Evolutionary conservation across 2,329 filamentous ascomycete genomes (phyloP), one percentile per base, ranked within the genome.

Genomic region (Colletotrichum brevisporum): DNA sequence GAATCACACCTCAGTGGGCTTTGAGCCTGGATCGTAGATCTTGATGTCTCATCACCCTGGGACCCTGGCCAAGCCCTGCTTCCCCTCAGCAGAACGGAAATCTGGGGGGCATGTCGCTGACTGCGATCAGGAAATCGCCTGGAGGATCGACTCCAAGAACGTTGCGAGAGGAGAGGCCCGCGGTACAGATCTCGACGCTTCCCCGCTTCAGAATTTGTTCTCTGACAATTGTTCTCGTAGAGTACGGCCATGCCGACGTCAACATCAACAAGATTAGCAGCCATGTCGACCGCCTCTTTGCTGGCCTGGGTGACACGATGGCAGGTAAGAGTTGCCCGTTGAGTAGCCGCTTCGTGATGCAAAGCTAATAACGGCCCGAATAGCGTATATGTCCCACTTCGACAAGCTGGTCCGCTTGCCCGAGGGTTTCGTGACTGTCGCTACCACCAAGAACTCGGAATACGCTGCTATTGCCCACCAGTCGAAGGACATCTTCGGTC

Each of bases 351-450:
- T 13, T 36, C 31, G 3, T 36, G 31, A 36, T 36, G 31, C 31
- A 36, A 36, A 10, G 24, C 50, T 31, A n/a, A n/a, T 31, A 50
- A n/a, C 18, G 47, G 47, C 50, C 16, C 10, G 26, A 47, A 63
- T 57, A 76, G 84, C 93, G 15, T 95, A 89, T 87, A 98, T 98
- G 95, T 92, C 89, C 73, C 95, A 98, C 79, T 91, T 90, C 67
- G 94, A 98, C 82, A 97, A 97, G 85, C 88, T 98, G 12, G 87
- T 86, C 47, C 83, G 87, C 63, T 84, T 97, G 47, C 95, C 95
- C 9, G 83, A 91, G 43, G 88, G 86, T 48, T 97, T 97, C 78
- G 82, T 88, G 69, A 90, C 86, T 16, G 89, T 97, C 74, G 94
- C 92, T 58, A 91, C 86, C 5, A 95, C 94, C 2, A 78, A 84